Percentiles rank a stretch among this genome's conserved stretches.
These are phyloP conservation scores for Phenoliferia sp. DNA, from an alignment of 1,284 basidiomycete genomes.

Conservation along the genomic window DNA sequence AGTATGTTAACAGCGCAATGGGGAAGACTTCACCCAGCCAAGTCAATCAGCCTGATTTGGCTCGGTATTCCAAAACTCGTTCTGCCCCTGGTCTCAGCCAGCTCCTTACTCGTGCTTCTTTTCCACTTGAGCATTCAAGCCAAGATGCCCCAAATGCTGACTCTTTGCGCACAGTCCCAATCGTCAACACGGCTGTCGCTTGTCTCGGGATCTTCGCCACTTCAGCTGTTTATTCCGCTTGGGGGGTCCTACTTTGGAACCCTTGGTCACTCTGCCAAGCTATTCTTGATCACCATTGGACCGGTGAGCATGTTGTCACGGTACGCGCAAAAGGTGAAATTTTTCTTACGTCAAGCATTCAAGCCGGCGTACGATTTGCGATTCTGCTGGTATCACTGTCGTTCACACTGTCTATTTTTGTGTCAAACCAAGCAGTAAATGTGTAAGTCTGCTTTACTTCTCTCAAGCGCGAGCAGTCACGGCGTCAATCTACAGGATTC, in stretches of 20 bases:
- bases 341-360: neutral
- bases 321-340: neutral
- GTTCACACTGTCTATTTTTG: slow-evolving; percentile 38
- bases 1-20: slow-evolving; percentile 25
- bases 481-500: slow-evolving; percentile 36
- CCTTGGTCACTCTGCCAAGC: slow-evolving; percentile 37
- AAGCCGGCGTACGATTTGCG: slow-evolving; percentile 4
- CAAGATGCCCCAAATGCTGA: neutral
- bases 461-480: slow-evolving; percentile 33
- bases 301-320: neutral
- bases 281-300: slow-evolving; percentile 33
- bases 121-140: neutral
- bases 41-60: slow-evolving; percentile 29
- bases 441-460: neutral
- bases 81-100: slow-evolving; percentile 25
- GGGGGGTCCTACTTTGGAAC: slow-evolving; percentile 33
- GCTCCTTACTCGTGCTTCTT: slow-evolving; percentile 11
- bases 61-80: slow-evolving; percentile 20
- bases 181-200: slow-evolving; percentile 38
- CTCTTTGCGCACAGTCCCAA: slow-evolving; percentile 29
- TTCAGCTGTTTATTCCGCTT: neutral
- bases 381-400: slow-evolving; percentile 22
- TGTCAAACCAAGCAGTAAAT: slow-evolving; percentile 8
- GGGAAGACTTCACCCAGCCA: slow-evolving; percentile 26
- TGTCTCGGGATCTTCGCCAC: slow-evolving; percentile 41